Conservation (phyloP, 2,329 filamentous ascomycete genomes). For the Alternaria conjuncta region DNA sequence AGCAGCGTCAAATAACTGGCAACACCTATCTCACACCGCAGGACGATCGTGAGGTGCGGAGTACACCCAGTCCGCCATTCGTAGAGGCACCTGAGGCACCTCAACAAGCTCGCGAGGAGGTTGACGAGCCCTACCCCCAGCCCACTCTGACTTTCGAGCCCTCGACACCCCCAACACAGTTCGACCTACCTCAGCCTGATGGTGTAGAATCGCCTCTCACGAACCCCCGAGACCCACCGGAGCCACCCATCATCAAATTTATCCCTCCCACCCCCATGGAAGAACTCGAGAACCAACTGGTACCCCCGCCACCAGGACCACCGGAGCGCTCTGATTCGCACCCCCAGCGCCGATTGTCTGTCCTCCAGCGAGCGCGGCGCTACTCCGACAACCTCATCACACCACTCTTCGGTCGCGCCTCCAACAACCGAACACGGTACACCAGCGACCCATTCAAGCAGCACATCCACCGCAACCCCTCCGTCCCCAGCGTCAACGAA, state of each 20-base stretch:
- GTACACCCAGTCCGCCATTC: conserved; percentile 34
- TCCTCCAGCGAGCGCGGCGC: conserved; percentile 53
- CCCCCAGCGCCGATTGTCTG: conserved; percentile 47
- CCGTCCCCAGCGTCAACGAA: conserved; percentile 39
- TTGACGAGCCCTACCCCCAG: conserved; percentile 14
- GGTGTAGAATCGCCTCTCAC: conserved; percentile 63
- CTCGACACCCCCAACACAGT: conserved; percentile 46
- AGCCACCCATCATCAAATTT: conserved; percentile 62
- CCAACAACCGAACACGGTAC: conserved; percentile 32
- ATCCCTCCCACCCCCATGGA: conserved; percentile 62
- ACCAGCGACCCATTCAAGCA: conserved; percentile 26
- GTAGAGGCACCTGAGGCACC: conserved; percentile 28
- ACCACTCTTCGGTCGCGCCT: conserved; percentile 46
- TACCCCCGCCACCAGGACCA: conserved; percentile 35
- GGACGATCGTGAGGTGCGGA: conserved; percentile 23
- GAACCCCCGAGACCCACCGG: conserved; percentile 64
- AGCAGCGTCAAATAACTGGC: conserved; percentile 21
- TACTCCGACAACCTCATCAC: conserved; percentile 55
- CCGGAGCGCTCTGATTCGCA: conserved; percentile 42
- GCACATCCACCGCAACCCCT: conserved; percentile 24
- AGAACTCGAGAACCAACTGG: conserved; percentile 53
- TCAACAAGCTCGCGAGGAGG: conserved; percentile 8
- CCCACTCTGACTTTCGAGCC: conserved; percentile 44
- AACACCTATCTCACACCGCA: conserved; percentile 23
- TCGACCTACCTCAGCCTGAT: conserved; percentile 25